phyloP scores from a whole-genome alignment of 78 protist species.

The Dictyostelium citrinum region DNA sequence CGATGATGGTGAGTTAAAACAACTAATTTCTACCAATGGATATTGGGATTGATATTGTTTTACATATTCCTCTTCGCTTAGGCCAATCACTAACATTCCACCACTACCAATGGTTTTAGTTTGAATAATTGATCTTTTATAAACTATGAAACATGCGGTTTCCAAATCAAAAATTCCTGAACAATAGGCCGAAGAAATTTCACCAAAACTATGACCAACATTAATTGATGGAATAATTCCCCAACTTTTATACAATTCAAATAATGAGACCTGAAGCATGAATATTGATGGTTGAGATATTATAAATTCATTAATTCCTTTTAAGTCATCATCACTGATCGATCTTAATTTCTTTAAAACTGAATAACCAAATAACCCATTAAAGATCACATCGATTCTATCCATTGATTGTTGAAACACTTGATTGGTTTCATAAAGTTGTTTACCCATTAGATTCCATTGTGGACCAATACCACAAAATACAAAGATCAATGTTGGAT shows the following conservation, averaged over 20 bases:
- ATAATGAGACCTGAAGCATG: slow-evolving; percentile 40
- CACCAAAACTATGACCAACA: slow-evolving; percentile 79
- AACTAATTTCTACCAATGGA: neutral
- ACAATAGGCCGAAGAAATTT: slow-evolving; percentile 34
- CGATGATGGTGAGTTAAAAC: slow-evolving; percentile 25
- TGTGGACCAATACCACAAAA: slow-evolving; percentile 79
- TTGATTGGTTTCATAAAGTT: slow-evolving; percentile 4
- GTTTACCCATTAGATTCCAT: slow-evolving; percentile 33
- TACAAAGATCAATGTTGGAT: slow-evolving; percentile 16
- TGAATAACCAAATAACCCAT: neutral
- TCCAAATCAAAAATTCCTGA: slow-evolving; percentile 16
- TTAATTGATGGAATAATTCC: slow-evolving; percentile 37
- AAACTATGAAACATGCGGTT: neutral
- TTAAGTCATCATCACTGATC: neutral
- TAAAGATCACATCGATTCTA: neutral
- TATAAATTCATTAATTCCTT: slow-evolving; percentile 8
- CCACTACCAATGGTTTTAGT: slow-evolving; percentile 55
- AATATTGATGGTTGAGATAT: slow-evolving; percentile 61
- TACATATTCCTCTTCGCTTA: neutral
- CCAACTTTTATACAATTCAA: slow-evolving; percentile 10
- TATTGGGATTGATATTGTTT: neutral
- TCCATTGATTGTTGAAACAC: neutral
- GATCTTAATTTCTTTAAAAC: neutral
- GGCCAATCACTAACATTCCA: slow-evolving; percentile 17
- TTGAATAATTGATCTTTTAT: slow-evolving; percentile 24